phyloP scores from a whole-genome alignment of 306 rosid species.

The Rubus idaeus region DNA sequence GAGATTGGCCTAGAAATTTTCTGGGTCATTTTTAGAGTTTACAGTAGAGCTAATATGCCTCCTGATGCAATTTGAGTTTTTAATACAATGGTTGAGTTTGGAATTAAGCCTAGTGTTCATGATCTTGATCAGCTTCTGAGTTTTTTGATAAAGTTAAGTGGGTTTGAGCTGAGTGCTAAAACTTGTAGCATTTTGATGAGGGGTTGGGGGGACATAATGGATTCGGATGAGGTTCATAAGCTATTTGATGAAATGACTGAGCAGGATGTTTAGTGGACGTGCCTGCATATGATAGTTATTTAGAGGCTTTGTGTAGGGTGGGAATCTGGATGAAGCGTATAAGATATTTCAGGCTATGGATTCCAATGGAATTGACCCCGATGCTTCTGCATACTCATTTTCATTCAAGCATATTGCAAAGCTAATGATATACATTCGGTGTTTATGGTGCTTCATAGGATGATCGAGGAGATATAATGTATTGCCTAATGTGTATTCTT shows the following conservation, averaged over 20 bases:
- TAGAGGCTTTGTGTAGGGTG: conserved; percentile 75
- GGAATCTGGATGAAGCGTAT: conserved; percentile 58
- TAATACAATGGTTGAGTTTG: conserved; percentile 73
- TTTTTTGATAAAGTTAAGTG: conserved; percentile 60
- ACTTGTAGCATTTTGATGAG: conserved; percentile 70
- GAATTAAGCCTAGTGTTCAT: conserved; percentile 50
- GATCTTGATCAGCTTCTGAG: conserved; percentile 76
- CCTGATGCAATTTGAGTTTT: conserved; percentile 75
- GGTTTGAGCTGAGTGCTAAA: conserved; percentile 47
- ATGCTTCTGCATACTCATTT: conserved; percentile 75
- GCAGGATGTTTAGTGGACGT: conserved; percentile 57
- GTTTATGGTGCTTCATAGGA: conserved; percentile 67
- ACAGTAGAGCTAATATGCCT: conserved; percentile 69
- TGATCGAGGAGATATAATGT: conserved; percentile 57
- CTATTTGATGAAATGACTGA: conserved; percentile 76
- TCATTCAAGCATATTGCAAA: conserved; percentile 61
- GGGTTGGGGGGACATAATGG: conserved; percentile 78
- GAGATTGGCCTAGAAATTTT: conserved; percentile 55
- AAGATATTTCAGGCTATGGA: conserved; percentile 50
- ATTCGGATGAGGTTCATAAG: conserved; percentile 52
- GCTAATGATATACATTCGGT: conserved; percentile 64
- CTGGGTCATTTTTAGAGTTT: conserved; percentile 72
- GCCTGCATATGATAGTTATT: conserved; percentile 64
- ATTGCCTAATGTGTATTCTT: conserved; percentile 67
- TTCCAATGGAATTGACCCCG: conserved; percentile 50